These are phyloP conservation scores for Phytophthora capsici DNA, from an alignment of 352 stramenopile species.

Conservation along the genomic window DNA sequence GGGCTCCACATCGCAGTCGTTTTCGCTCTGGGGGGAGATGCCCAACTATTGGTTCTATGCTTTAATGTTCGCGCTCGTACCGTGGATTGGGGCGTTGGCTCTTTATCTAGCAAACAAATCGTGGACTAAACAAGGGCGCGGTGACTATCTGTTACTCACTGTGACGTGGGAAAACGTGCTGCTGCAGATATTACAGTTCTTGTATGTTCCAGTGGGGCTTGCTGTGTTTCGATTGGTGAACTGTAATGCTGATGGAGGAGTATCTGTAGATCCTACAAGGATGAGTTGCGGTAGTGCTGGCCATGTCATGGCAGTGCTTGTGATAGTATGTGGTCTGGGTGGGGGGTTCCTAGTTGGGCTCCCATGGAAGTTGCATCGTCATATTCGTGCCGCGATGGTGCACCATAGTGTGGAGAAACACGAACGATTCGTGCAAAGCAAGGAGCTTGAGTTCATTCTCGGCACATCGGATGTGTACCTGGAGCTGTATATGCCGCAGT, in stretches of 20 bases:
- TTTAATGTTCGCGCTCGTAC: constrained; percentile 42
- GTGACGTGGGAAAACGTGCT: constrained; percentile 54
- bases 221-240: constrained; percentile 66
- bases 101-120: constrained; percentile 2
- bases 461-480: constrained; percentile 63
- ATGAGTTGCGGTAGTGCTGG: constrained; percentile 43
- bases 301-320: constrained; percentile 37
- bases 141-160: constrained; percentile 36
- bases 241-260: constrained; percentile 43
- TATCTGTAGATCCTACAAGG: constrained; percentile 54
- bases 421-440: constrained; percentile 54
- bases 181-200: constrained; percentile 49
- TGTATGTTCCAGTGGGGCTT: constrained; percentile 70
- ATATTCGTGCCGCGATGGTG: constrained; percentile 42
- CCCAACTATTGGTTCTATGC: constrained; percentile 68
- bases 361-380: constrained; percentile 42
- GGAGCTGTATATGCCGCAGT: constrained; percentile 61
- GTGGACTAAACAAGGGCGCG: constrained; percentile 27
- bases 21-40: constrained; percentile 71
- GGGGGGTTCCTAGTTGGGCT: constrained; percentile 56
- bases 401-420: constrained; percentile 41
- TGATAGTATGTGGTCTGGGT: constrained; percentile 44
- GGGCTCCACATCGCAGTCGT: constrained; percentile 57
- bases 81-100: constrained; percentile 17
- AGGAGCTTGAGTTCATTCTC: constrained; percentile 65